phyloP scores from a whole-genome alignment of 1,139 yeast genomes.

The Yarrowia galli region DNA sequence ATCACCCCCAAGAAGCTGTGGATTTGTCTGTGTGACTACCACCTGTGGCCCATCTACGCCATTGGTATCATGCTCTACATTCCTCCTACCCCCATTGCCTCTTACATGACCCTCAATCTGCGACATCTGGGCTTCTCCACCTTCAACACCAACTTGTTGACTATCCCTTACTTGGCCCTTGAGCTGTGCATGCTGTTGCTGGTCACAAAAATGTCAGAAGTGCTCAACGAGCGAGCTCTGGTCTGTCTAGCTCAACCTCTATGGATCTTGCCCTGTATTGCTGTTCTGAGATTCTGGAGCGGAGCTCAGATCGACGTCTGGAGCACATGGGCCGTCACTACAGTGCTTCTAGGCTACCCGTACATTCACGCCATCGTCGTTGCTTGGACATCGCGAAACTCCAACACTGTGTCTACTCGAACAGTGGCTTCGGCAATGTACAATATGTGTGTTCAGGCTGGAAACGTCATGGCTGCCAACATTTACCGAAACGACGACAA shows the following conservation, averaged over 20 bases:
- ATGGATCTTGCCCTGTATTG: constrained; percentile 52
- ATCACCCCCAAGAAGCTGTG: constrained; percentile 55
- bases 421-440: constrained; percentile 67
- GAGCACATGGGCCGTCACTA: constrained; percentile 61
- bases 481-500: constrained; percentile 63
- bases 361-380: constrained; percentile 64
- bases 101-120: constrained; percentile 62
- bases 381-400: constrained; percentile 65
- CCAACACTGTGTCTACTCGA: constrained; percentile 65
- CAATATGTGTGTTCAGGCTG: constrained; percentile 67
- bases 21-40: constrained; percentile 59
- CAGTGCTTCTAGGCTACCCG: constrained; percentile 58
- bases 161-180: constrained; percentile 59
- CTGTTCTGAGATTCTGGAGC: constrained; percentile 59
- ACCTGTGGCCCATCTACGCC: constrained; percentile 65
- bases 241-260: constrained; percentile 49
- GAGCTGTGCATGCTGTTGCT: constrained; percentile 53
- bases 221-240: constrained; percentile 56
- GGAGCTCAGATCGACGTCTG: constrained; percentile 58
- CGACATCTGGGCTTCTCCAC: constrained; percentile 63
- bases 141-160: constrained; percentile 60
- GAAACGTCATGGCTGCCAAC: constrained; percentile 58
- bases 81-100: constrained; percentile 53
- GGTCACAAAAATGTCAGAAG: constrained; percentile 54
- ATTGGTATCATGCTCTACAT: constrained; percentile 59